Evolutionary conservation across 2,329 filamentous ascomycete genomes (phyloP).

Genomic region (Dothideomycetes sp.): DNA sequence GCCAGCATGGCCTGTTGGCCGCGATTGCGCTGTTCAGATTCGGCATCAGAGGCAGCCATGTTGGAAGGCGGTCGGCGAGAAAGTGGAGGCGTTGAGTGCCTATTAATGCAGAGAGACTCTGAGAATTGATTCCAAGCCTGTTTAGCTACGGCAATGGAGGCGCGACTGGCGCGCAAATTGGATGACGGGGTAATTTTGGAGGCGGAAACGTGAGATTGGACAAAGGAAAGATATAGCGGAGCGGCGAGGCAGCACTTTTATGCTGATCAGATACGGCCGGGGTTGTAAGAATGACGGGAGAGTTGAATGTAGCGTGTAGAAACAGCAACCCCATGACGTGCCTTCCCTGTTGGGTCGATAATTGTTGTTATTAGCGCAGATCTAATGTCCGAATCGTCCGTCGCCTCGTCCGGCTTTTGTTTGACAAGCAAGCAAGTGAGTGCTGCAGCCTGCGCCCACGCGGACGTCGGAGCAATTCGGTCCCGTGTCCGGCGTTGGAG

Average conservation of each 20-base stretch:
- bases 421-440: no score
- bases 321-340: no score
- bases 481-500: no score
- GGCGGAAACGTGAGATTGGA: not conserved
- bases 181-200: slow-evolving; percentile 9
- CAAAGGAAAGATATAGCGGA: not conserved
- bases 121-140: slow-evolving; percentile 12
- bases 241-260: slow-evolving; percentile 5
- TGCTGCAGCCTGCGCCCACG: no score
- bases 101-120: slow-evolving; percentile 10
- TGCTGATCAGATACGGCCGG: not conserved
- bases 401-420: no score
- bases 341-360: not conserved
- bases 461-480: no score
- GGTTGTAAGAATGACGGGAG: slow-evolving; percentile 2
- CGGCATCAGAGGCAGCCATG: slow-evolving; percentile 25
- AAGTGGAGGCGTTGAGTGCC: not conserved
- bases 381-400: no score
- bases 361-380: no score
- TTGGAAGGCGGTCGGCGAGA: slow-evolving; percentile 19
- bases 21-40: slow-evolving; percentile 18
- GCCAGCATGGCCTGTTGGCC: slow-evolving; percentile 27
- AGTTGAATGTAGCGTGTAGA: slow-evolving; percentile 1
- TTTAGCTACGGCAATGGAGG: slow-evolving; percentile 8
- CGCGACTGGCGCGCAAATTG: slow-evolving; percentile 10